These are phyloP conservation scores for Candida anutae DNA, from an alignment of 1,139 yeast species.

Conservation along the genomic window DNA sequence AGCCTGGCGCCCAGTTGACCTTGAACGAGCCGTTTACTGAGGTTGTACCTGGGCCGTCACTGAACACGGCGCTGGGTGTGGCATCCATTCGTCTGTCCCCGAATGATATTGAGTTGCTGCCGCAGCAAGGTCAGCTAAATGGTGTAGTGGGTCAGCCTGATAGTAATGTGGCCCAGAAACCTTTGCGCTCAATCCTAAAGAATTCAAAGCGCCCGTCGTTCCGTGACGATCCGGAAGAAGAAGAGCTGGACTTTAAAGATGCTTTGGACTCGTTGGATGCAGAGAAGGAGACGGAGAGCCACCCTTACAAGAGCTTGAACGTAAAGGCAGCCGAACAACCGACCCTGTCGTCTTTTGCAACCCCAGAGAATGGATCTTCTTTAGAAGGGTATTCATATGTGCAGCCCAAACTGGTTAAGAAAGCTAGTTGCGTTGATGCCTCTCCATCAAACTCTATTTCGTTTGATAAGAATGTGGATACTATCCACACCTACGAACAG, in stretches of 20 bases:
- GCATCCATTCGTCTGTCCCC: too few species aligned
- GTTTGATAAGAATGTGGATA: conserved; percentile 33
- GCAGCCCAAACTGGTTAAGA: neutral
- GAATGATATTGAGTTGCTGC: too few species aligned
- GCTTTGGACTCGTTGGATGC: conserved; percentile 2
- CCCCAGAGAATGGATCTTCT: neutral
- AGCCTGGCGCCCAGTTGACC: too few species aligned
- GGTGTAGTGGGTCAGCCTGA: too few species aligned
- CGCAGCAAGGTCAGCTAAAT: too few species aligned
- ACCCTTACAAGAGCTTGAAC: conserved; percentile 8
- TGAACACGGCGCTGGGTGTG: too few species aligned
- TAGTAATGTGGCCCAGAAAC: too few species aligned
- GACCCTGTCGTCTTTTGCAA: neutral
- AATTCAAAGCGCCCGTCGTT: conserved; percentile 11
- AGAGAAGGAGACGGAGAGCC: conserved; percentile 2
- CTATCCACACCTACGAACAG: conserved; percentile 21
- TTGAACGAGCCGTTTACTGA: conserved; percentile 1
- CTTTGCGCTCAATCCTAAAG: conserved; percentile 31
- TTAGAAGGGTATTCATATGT: neutral
- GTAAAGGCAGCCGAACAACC: conserved; percentile 2
- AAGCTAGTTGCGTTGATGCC: conserved; percentile 4
- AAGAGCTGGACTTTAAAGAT: conserved; percentile 6
- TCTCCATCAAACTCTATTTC: conserved; percentile 26
- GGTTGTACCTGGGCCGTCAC: neutral
- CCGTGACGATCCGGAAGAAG: conserved; percentile 8